These are phyloP conservation scores for Diaporthe sp. DNA, from an alignment of 2,329 filamentous ascomycete genomes.

Conservation along the genomic window DNA sequence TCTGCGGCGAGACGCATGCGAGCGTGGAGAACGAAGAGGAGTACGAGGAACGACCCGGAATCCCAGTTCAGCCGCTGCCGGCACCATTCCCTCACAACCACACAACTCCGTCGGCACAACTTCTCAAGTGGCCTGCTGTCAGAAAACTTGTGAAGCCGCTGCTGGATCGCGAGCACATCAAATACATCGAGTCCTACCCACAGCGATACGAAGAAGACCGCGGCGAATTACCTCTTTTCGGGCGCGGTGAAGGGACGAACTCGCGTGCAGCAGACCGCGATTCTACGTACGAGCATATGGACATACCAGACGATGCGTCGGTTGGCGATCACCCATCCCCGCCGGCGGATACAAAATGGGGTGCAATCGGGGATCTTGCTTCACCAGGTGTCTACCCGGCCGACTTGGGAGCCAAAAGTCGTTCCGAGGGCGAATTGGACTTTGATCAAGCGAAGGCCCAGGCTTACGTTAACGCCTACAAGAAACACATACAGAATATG, in stretches of 20 bases:
- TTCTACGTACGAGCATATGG: constrained; percentile 51
- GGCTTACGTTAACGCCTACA: constrained; percentile 66
- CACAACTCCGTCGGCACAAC: constrained; percentile 86
- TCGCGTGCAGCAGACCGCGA: constrained; percentile 61
- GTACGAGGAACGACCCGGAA: constrained; percentile 39
- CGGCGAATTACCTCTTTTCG: constrained; percentile 80
- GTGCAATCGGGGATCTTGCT: constrained; percentile 64
- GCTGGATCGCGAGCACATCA: constrained; percentile 60
- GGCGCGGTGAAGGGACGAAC: constrained; percentile 80
- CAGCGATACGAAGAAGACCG: constrained; percentile 80
- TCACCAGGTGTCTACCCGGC: constrained; percentile 48
- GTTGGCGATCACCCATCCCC: constrained; percentile 64
- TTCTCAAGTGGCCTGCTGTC: constrained; percentile 80
- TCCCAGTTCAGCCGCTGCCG: constrained; percentile 64
- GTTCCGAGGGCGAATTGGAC: constrained; percentile 62
- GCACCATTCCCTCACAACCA: constrained; percentile 85
- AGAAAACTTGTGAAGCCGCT: constrained; percentile 67
- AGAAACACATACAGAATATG: constrained; percentile 72
- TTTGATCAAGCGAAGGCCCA: constrained; percentile 62
- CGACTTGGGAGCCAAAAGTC: constrained; percentile 50
- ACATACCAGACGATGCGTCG: constrained; percentile 56
- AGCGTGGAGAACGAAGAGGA: constrained; percentile 44
- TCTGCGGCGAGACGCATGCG: constrained; percentile 44
- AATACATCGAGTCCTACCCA: constrained; percentile 76
- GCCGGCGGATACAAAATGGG: constrained; percentile 67